These are phyloP conservation scores for Kwoniella heveanensis DNA, from an alignment of 768 basidiomycete species.

Conservation along the genomic window DNA sequence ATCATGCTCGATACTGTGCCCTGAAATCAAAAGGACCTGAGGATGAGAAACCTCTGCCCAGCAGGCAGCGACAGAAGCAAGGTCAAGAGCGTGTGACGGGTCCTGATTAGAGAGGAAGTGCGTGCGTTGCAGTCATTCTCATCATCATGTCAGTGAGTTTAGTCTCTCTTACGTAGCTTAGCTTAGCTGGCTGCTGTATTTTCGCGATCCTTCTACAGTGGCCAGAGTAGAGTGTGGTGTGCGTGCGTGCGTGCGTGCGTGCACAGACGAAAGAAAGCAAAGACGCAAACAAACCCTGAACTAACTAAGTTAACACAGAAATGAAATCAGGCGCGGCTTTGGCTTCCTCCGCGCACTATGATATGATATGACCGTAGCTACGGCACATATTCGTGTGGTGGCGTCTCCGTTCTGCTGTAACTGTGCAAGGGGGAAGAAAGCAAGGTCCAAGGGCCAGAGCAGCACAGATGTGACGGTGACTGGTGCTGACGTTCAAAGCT, in stretches of 20 bases:
- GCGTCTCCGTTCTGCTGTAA: not conserved
- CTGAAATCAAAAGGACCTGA: too few species aligned
- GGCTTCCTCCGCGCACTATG: too few species aligned
- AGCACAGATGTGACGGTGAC: too few species aligned
- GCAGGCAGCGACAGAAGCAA: not conserved
- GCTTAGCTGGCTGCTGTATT: too few species aligned
- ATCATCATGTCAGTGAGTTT: not conserved
- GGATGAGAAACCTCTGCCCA: not conserved
- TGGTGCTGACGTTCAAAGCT: not conserved
- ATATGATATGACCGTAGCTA: too few species aligned
- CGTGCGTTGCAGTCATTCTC: not conserved
- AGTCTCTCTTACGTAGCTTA: too few species aligned
- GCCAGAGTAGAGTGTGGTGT: too few species aligned
- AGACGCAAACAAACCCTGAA: not conserved
- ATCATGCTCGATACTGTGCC: too few species aligned
- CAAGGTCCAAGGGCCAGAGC: not conserved
- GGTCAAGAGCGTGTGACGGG: slow-evolving; percentile 7
- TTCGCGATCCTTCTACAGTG: too few species aligned
- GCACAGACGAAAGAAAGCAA: slow-evolving; percentile 3
- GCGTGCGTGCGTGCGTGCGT: not conserved
- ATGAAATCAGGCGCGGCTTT: slow-evolving; percentile 1
- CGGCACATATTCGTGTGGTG: not conserved
- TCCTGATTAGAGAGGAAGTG: not conserved
- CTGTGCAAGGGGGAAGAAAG: too few species aligned
- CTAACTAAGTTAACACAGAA: not conserved